phyloP scores from a whole-genome alignment of 768 basidiomycete genomes.

The Russula olivacea region DNA sequence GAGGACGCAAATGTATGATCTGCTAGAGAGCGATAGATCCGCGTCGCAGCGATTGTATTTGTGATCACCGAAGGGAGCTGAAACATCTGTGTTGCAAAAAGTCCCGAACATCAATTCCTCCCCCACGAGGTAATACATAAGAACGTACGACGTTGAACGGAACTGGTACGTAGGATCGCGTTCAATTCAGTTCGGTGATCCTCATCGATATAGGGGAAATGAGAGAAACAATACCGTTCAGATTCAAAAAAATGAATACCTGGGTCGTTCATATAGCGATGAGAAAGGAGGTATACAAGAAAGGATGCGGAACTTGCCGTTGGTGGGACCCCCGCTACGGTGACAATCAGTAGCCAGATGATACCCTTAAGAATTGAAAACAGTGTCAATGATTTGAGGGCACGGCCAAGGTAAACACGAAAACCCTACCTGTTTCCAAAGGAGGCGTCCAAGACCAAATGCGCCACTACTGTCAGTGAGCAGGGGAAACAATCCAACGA shows the following conservation, averaged over 20 bases:
- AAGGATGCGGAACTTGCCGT: not conserved
- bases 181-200: not conserved
- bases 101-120: not conserved
- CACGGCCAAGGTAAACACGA: not conserved
- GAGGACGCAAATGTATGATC: not conserved
- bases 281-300: not conserved
- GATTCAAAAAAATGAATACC: constrained; percentile 7
- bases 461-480: not conserved
- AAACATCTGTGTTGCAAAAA: not conserved
- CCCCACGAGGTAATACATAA: not conserved
- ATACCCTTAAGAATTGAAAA: not conserved
- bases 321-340: not conserved
- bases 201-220: not conserved
- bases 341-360: not conserved
- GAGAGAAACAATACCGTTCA: not conserved
- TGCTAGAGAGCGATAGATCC: constrained; percentile 3
- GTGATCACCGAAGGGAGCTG: not conserved
- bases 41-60: constrained; percentile 11
- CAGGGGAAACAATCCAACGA: not conserved
- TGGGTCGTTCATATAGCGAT: not conserved
- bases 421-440: not conserved
- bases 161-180: not conserved
- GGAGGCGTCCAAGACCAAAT: not conserved
- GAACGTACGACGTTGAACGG: constrained; percentile 4
- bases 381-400: not conserved